These are phyloP conservation scores for Fraxinus cuspidata DNA, from an alignment of 257 asterid genomes.

Conservation along the genomic window DNA sequence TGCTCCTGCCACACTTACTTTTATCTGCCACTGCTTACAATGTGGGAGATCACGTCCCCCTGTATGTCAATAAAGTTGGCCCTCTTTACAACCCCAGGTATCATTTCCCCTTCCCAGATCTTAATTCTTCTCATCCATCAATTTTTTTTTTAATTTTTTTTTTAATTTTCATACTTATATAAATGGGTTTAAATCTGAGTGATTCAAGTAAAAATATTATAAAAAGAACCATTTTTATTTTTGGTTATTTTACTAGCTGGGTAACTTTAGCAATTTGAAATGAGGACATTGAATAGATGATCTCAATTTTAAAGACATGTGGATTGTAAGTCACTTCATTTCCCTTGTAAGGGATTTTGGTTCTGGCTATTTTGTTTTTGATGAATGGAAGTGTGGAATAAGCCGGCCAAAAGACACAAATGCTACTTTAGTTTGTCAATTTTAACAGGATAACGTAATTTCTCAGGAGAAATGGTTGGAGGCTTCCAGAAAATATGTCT, in stretches of 20 bases:
- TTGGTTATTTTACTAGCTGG: neutral
- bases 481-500: neutral
- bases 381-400: neutral
- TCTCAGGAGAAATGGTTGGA: neutral
- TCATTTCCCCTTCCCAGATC: neutral
- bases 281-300: neutral
- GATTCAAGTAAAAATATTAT: neutral
- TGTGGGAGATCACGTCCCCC: conserved; percentile 72
- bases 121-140: neutral
- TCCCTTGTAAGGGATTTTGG: neutral
- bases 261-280: neutral
- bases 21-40: conserved; percentile 51
- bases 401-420: neutral
- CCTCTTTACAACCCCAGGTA: conserved; percentile 92
- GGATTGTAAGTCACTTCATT: neutral
- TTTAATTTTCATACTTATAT: neutral
- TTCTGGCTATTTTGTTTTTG: neutral
- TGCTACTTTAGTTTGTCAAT: neutral
- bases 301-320: neutral
- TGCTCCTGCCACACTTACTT: conserved; percentile 25
- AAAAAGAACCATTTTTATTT: neutral
- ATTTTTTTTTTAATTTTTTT: neutral
- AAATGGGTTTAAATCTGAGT: neutral
- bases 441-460: neutral
- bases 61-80: conserved; percentile 76